Evolutionary conservation across 164 flowering plant species (phyloP).

Genomic region (Liriodendron chinense): DNA sequence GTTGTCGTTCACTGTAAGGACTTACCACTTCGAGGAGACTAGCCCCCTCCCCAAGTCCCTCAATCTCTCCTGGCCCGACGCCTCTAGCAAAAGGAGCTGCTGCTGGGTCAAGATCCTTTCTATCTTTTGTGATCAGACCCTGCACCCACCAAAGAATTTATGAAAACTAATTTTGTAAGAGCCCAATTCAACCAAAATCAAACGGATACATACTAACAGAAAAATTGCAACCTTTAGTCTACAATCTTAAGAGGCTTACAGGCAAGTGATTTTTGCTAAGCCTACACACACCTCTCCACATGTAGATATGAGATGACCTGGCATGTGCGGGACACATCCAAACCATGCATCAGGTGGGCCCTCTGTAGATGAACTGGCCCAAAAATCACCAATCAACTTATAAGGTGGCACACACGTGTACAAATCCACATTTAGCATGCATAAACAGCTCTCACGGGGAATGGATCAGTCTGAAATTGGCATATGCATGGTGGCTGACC

Average conservation of each 20-base stretch:
- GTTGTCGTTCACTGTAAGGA: slow-evolving; percentile 1
- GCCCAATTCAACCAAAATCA: not conserved
- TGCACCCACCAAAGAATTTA: slow-evolving; percentile 25
- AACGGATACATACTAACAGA: not conserved
- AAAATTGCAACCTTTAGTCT: not conserved
- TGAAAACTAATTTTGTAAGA: slow-evolving; percentile 5
- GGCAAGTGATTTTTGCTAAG: too few species aligned
- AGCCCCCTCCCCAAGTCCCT: slow-evolving; percentile 85
- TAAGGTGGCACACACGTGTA: too few species aligned
- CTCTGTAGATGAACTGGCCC: too few species aligned
- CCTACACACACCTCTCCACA: too few species aligned
- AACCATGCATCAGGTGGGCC: too few species aligned
- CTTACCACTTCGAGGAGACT: slow-evolving; percentile 88
- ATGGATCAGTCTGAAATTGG: too few species aligned
- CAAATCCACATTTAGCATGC: too few species aligned
- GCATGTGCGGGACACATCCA: too few species aligned
- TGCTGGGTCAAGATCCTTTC: slow-evolving; percentile 76
- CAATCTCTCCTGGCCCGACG: slow-evolving; percentile 50
- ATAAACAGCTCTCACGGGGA: too few species aligned
- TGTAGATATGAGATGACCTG: too few species aligned
- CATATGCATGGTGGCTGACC: too few species aligned
- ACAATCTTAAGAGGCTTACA: not conserved
- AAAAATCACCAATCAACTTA: too few species aligned
- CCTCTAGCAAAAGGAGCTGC: slow-evolving; percentile 78
- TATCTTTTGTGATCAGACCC: slow-evolving; percentile 90